Base-by-base conservation (phyloP, 2,329 filamentous ascomycete genomes). In the Paradendryphiella salina region DNA sequence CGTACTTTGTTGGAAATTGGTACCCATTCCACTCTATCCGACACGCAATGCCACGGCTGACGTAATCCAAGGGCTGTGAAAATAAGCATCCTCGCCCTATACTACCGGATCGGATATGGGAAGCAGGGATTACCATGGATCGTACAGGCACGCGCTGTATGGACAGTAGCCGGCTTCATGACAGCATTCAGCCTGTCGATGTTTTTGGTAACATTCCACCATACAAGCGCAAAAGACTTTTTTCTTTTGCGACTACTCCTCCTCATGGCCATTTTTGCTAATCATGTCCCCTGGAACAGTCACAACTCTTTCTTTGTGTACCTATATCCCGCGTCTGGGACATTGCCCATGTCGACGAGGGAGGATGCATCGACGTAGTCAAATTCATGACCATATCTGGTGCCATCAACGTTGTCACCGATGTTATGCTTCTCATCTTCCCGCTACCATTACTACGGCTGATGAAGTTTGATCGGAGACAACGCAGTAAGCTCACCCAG, bases 1-100 rank as follows among this genome's bases (percentile, higher is more conserved):
- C 66, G 14, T 69, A 69, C 45, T 63, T 65, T 23, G 41, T 63
- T 20, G 64, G 59, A 11, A 69, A 65, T 32, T 67, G 65, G 65
- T 65, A 46, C 31, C 42, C 18, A 18, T 20, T 26, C 34, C 23
- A 17, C n/a, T n/a, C 23, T 15, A 38, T 20, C 20, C 7, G 11
- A 10, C 9, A 8, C 13, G 21, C 4, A 21, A 10, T 8, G 9
- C 28, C 40, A 10, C 13, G 8, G 15, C 39, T 45, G 39, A 50
- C 37, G 10, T 33, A 26, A 38, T 11, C 18, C 15, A 10, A 67
- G 65, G 64, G 54, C 64, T 10, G 63, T 69, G 0, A 69, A 69
- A 34, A 65, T 69, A 63, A 67, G 64, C 48, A 66, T 67, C 10
- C 42, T 69, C 9, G 61, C 62, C 1, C 46, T 69, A 2, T 69